Conservation (phyloP, 345 rosid species). For the Carallia brachiata region DNA sequence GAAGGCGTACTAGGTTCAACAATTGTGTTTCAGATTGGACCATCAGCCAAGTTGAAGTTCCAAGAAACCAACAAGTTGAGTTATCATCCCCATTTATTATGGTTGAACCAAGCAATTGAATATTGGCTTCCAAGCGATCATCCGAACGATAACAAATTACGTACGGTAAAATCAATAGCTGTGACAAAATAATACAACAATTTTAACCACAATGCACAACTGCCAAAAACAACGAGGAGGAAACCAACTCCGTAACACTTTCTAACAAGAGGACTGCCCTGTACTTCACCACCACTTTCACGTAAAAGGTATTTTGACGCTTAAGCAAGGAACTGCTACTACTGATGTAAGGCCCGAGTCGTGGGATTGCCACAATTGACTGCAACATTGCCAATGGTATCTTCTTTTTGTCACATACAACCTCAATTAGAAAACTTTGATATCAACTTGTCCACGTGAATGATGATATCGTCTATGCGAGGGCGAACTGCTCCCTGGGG, state of each 20-base stretch:
- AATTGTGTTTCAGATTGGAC: no score
- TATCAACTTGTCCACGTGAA: constrained; percentile 93
- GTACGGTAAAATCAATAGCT: background rate
- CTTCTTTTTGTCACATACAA: background rate
- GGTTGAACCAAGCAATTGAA: constrained; percentile 8
- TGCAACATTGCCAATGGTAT: background rate
- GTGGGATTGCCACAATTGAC: background rate
- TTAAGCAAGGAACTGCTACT: background rate
- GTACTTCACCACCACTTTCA: constrained; percentile 8
- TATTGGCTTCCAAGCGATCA: background rate
- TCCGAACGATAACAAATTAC: constrained; percentile 9
- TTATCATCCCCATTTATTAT: no score
- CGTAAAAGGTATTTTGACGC: background rate
- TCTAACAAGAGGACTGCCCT: constrained; percentile 8
- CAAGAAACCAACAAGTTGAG: no score
- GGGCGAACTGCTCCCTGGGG: constrained; percentile 89
- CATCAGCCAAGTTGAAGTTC: no score
- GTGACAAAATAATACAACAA: constrained; percentile 9
- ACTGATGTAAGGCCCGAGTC: background rate
- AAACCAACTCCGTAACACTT: constrained; percentile 6
- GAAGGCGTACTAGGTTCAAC: no score
- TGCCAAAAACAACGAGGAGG: constrained; percentile 12
- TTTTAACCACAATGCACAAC: constrained; percentile 1
- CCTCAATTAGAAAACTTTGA: constrained; percentile 43
- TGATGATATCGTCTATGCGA: constrained; percentile 71